Conservation (phyloP, 345 rosid species). For the Firmiana major region DNA sequence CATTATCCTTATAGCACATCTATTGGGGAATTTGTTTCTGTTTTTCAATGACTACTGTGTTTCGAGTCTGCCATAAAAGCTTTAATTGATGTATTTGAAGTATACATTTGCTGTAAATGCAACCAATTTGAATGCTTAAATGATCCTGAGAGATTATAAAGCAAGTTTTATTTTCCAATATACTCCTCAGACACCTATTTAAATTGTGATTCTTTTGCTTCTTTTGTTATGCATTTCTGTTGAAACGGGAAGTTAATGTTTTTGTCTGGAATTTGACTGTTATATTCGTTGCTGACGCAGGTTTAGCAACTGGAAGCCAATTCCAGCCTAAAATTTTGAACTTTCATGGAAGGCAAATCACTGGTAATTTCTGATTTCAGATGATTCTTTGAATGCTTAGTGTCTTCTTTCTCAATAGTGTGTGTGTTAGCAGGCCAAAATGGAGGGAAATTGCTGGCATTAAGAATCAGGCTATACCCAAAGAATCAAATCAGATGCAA, state of each 20-base stretch:
- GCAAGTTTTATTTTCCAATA: background rate
- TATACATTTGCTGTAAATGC: no score
- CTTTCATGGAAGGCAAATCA: background rate
- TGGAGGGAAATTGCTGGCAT: background rate
- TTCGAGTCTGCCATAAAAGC: no score
- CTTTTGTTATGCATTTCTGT: background rate
- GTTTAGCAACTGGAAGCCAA: background rate
- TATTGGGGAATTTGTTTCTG: background rate
- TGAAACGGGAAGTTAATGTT: background rate
- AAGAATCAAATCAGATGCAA: slow-evolving; percentile 3
- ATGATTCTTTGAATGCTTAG: background rate
- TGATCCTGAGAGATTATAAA: no score
- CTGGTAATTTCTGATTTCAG: background rate
- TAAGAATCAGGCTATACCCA: background rate
- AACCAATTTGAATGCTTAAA: no score
- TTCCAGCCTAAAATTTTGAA: background rate
- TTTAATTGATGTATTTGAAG: no score
- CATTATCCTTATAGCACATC: background rate
- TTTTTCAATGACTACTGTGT: no score
- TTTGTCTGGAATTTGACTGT: background rate
- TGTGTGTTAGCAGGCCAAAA: background rate
- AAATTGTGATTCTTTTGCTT: background rate
- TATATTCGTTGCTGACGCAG: background rate
- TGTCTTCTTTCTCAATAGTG: background rate
- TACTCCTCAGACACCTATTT: background rate